A percentile compares a stretch with the other conserved stretches of the same genome.
Conservation (phyloP, 257 asterid genomes). For the Cinchona pubescens region DNA sequence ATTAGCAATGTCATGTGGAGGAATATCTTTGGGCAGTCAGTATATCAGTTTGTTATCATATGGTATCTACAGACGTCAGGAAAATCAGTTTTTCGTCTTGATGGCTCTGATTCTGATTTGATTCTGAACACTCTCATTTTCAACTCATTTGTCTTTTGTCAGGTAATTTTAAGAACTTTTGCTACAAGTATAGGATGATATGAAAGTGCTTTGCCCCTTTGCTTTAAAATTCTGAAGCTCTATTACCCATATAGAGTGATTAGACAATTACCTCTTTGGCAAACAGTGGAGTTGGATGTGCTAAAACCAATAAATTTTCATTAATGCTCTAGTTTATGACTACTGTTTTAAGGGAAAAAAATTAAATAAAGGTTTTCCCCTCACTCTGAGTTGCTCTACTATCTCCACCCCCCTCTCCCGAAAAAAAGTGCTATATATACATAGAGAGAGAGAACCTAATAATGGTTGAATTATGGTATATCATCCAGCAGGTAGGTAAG, state of each 20-base stretch:
- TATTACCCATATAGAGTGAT: background rate
- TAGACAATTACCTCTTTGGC: background rate
- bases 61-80: constrained; percentile 94
- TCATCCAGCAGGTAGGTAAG: background rate
- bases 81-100: constrained; percentile 51
- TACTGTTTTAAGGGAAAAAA: too few species aligned
- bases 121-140: constrained; percentile 81
- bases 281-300: background rate
- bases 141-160: constrained; percentile 92
- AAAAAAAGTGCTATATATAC: too few species aligned
- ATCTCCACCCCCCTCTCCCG: background rate
- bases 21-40: constrained; percentile 80
- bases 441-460: background rate
- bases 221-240: background rate
- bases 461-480: background rate
- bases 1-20: constrained; percentile 95
- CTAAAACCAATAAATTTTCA: background rate
- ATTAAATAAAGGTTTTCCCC: background rate
- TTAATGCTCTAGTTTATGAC: background rate
- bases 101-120: constrained; percentile 60
- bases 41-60: constrained; percentile 77
- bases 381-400: background rate
- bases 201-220: background rate
- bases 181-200: background rate
- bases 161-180: constrained; percentile 42